Evolutionary conservation across 768 basidiomycete genomes (phyloP).

Genomic region (Trametopsis cervina): DNA sequence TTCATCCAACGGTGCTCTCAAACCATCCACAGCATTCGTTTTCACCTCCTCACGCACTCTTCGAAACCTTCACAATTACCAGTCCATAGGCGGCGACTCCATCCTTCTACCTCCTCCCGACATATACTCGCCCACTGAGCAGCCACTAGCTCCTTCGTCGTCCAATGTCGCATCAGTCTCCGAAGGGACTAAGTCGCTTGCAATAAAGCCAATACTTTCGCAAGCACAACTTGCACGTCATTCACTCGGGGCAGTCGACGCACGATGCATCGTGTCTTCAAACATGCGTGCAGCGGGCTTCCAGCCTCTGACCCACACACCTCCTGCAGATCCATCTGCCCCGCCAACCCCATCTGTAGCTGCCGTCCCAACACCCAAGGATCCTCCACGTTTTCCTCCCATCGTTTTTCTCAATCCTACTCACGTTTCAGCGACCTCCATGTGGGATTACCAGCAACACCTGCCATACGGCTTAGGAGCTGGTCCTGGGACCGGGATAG

Average conservation of each 20-base stretch:
- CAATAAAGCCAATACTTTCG: slow-evolving; percentile 11
- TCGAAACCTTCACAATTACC: slow-evolving; percentile 15
- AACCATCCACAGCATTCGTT: slow-evolving; percentile 19
- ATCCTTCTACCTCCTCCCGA: slow-evolving; percentile 5
- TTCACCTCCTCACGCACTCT: slow-evolving; percentile 25
- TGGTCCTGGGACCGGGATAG: not conserved
- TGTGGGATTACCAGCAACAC: slow-evolving; percentile 21
- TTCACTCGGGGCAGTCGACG: slow-evolving; percentile 21
- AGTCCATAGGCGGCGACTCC: not conserved
- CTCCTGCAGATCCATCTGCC: not conserved
- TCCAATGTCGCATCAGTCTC: slow-evolving; percentile 1
- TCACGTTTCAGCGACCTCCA: slow-evolving; percentile 6
- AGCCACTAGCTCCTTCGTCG: not conserved
- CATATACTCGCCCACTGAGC: slow-evolving; percentile 8
- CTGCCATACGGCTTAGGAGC: slow-evolving; percentile 1
- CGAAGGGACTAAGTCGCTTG: not conserved
- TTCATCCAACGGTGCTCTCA: slow-evolving; percentile 8
- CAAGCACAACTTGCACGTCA: slow-evolving; percentile 19
- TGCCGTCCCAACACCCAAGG: slow-evolving; percentile 17
- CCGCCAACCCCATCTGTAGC: slow-evolving; percentile 4
- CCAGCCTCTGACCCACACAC: slow-evolving; percentile 18
- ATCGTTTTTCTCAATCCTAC: slow-evolving; percentile 19
- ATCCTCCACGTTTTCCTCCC: slow-evolving; percentile 23
- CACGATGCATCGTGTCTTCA: slow-evolving; percentile 20
- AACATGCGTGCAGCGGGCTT: slow-evolving; percentile 25